A percentile compares a stretch with the other conserved stretches of the same genome.
These are phyloP conservation scores for Cucurbita ficifolia DNA, from an alignment of 306 rosid genomes.

Conservation along the genomic window DNA sequence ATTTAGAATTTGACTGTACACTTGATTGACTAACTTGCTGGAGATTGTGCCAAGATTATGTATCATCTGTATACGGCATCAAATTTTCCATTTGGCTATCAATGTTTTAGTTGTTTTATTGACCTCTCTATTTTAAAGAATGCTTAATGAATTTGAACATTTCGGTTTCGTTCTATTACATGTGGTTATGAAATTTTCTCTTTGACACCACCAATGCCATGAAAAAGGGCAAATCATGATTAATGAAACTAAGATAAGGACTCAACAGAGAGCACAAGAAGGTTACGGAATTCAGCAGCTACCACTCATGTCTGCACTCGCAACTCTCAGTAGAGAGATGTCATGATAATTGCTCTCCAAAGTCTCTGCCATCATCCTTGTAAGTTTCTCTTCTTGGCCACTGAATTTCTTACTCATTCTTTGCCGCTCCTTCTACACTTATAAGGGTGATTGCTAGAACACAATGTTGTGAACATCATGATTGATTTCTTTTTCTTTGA, in stretches of 20 bases:
- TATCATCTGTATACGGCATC: neutral
- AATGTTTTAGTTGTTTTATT: neutral
- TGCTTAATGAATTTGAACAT: conserved; percentile 1
- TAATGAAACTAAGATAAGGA: neutral
- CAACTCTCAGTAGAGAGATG: neutral
- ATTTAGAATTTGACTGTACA: conserved; percentile 10
- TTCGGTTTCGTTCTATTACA: neutral
- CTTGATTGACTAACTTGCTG: conserved; percentile 5
- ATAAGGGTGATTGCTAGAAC: neutral
- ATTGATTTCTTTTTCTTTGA: neutral
- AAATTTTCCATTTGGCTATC: conserved; percentile 1
- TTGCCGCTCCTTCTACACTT: neutral
- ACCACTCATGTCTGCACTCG: neutral
- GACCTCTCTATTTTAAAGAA: neutral
- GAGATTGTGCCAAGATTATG: conserved; percentile 7
- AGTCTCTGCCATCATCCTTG: neutral
- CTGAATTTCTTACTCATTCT: neutral
- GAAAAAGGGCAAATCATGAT: neutral
- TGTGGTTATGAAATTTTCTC: neutral
- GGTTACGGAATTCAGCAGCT: neutral
- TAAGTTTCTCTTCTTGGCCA: neutral
- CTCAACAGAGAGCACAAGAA: neutral
- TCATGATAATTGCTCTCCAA: neutral
- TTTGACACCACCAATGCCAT: neutral
- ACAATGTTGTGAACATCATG: neutral